Base-by-base conservation (phyloP, 2,329 filamentous ascomycete species). In the Fusarium metavorans region DNA sequence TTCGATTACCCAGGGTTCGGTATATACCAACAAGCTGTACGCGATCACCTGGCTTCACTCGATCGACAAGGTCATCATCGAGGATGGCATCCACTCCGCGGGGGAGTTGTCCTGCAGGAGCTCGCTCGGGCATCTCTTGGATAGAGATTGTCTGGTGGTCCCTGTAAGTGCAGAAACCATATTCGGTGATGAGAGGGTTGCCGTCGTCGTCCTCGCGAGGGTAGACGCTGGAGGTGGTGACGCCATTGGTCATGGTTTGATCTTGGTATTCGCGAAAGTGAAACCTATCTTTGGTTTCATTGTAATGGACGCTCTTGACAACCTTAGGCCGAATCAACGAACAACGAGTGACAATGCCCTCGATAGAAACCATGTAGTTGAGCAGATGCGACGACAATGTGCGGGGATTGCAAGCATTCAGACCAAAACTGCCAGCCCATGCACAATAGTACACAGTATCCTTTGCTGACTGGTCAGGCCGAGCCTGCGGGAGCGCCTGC, bases 91-190 rank as follows among this genome's bases (percentile, higher is more conserved):
- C 97, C 20, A 99, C 97, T 66, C 96, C 95, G 64, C 97, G 92
- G 69, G 97, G 97, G 74, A 99, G 89, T 86, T 98, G 97, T 63
- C 97, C 97, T 68, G 97, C 96, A 64, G 97, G 97, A 3, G 97
- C 97, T 77, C 96, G 89, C 84, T 99, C 97, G 1, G 97, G 97
- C 97, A 99, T 99, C 86, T 99, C 97, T 84, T 99, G 97, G 76
- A 99, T 98, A 0, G 96, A 98, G 70, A 99, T 95, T 18, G 94
- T 98, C 83, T 99, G 97, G 81, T 99, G 97, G 82, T 99, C 97
- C 80, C 96, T 90, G 84, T 98, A 99, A 60, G 93, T 97, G 82
- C 93, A 97, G 85, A 97, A 96, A 27, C 97, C 97, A 82, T 98
- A 99, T 81, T 99, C 97, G 5, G 97, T 99, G 68, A 95, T 90